Conservation (phyloP, 192 early-diverging fungal species). For the Coemansia pectinata region DNA sequence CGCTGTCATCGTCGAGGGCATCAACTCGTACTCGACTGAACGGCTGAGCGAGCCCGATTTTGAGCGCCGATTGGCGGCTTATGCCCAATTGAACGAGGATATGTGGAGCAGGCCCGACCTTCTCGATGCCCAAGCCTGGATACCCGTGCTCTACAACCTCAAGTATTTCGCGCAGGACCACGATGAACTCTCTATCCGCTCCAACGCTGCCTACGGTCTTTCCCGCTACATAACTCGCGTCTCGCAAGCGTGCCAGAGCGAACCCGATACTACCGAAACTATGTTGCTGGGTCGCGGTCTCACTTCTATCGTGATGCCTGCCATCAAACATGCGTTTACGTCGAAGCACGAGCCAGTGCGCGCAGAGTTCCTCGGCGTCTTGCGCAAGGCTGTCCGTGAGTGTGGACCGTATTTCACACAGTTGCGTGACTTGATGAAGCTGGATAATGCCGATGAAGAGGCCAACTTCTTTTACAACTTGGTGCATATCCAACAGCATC, state of each 20-base stretch:
- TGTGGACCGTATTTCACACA: conserved; percentile 39
- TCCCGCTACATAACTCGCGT: conserved; percentile 66
- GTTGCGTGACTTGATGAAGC: conserved; percentile 36
- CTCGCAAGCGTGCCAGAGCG: conserved; percentile 21
- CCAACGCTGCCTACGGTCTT: conserved; percentile 77
- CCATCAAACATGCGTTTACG: conserved; percentile 38
- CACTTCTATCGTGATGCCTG: conserved; percentile 29
- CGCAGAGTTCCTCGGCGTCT: conserved; percentile 34
- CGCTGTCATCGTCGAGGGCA: conserved; percentile 62
- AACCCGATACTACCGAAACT: conserved; percentile 17
- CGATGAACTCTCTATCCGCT: conserved; percentile 86
- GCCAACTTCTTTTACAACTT: conserved; percentile 95
- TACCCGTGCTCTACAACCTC: conserved; percentile 88
- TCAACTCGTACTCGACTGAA: conserved; percentile 75
- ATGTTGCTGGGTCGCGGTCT: conserved; percentile 19
- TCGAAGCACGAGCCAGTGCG: conserved; percentile 36
- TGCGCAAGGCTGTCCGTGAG: conserved; percentile 37
- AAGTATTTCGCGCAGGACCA: conserved; percentile 77
- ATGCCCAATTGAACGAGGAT: conserved; percentile 68
- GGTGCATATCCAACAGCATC: conserved; percentile 93
- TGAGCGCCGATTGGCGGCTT: conserved; percentile 76
- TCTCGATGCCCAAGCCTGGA: conserved; percentile 76
- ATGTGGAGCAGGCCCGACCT: conserved; percentile 55
- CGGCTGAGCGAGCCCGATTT: conserved; percentile 89
- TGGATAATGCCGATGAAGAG: conserved; percentile 58